Base-by-base conservation (phyloP, 2,329 filamentous ascomycete genomes). In the Trichoderma sp. region DNA sequence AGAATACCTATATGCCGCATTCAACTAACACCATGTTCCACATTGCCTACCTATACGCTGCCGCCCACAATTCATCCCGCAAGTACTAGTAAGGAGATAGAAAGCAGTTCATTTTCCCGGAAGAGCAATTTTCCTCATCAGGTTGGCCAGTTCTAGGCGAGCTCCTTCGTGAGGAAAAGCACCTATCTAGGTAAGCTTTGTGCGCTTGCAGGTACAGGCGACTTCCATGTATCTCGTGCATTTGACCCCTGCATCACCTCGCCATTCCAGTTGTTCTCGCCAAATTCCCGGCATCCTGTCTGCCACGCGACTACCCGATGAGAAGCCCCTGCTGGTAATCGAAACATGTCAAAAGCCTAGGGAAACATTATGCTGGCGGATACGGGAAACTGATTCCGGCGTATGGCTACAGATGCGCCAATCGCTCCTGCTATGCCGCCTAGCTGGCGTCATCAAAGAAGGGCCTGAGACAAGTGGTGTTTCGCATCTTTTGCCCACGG, bases 391-490 rank as follows among this genome's bases (percentile, higher is more conserved):
- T 46, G 43, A 39, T 43, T 26, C 46, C 56, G 59, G 30, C n/a
- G 30, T 24, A 24, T 39, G 26, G 58, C 26, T n/a, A 5, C n/a
- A 18, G 39, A 32, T 21, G 28, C 34, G 49, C 66, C 58, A 68
- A 68, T 56, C 59, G 49, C 49, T 55, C 58, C 28, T 68, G 58
- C 58, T 52, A 54, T 32, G 39, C 21, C 21, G 51, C 52, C 26
- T 43, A 11, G 30, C 30, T 59, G 43, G 65, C 67, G 67, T 69
- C 67, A 69, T 69, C 37, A n/a, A 54, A 30, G 43, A 52, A 49
- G n/a, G 55, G 30, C 51, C 67, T 69, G 67, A 55, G 67, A 69
- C 67, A 69, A 4, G 24, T 16, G 8, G 28, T 66, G 67, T 69
- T 66, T 69, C 67, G 61, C 60, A 58, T 66, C 34, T 13, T 32